Evolutionary conservation across 306 rosid species (phyloP).

Genomic region (Glycine tomentella): DNA sequence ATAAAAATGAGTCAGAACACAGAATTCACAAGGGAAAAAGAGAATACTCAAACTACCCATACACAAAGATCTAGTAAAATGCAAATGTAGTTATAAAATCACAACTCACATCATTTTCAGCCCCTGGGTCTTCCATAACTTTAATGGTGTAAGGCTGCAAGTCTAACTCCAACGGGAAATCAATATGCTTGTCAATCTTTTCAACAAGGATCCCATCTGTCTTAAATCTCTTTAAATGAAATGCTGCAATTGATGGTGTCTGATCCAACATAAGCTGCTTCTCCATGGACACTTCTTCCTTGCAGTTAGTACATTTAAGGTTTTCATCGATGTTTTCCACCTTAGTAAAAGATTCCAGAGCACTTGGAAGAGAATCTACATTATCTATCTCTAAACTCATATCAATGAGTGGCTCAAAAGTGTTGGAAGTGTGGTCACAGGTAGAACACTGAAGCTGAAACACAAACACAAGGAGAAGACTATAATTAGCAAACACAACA

Average conservation of each 20-base stretch:
- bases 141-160: slow-evolving; percentile 66
- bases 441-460: slow-evolving; percentile 83
- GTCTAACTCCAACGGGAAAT: slow-evolving; percentile 84
- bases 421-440: slow-evolving; percentile 76
- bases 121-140: too few relatives aligned
- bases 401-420: slow-evolving; percentile 79
- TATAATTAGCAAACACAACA: slow-evolving; percentile 19
- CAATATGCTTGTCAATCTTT: slow-evolving; percentile 82
- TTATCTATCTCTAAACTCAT: slow-evolving; percentile 86
- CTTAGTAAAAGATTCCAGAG: slow-evolving; percentile 81
- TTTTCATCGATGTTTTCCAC: slow-evolving; percentile 74
- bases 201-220: slow-evolving; percentile 63
- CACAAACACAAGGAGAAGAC: slow-evolving; percentile 9
- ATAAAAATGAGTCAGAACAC: slow-evolving; percentile 36
- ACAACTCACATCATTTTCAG: slow-evolving; percentile 59
- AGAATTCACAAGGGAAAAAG: slow-evolving; percentile 12
- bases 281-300: slow-evolving; percentile 73
- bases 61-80: background rate
- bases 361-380: slow-evolving; percentile 69
- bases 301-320: slow-evolving; percentile 76
- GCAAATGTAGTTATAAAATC: slow-evolving; percentile 1
- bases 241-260: slow-evolving; percentile 76
- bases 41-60: background rate
- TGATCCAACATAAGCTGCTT: slow-evolving; percentile 76
- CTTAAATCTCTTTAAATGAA: slow-evolving; percentile 90